Evolutionary conservation across 23 red algal genomes (phyloP), one percentile per base, ranked within the genome.

Genomic region (Gracilaria caudata): DNA sequence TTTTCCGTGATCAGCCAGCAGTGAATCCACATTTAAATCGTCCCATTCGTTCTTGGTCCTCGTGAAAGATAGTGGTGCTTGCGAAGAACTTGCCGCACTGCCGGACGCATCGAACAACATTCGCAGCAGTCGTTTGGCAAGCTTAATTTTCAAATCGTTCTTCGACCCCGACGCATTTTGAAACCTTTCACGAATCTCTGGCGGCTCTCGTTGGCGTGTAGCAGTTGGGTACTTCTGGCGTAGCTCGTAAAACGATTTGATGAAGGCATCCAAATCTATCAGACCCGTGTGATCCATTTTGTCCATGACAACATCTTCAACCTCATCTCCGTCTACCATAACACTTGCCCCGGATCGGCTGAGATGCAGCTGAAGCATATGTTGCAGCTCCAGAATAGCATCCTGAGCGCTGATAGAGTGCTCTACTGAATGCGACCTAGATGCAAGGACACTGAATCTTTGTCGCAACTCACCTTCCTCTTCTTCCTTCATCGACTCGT

Each of bases 231-330:
- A 29, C 33, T 35, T 65, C 60, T 45, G 4, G 11, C 43, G 43
- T 11, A 65, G 60, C 60, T 29, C 33, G 60, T 65, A 13, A 65
- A 7, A 65, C 26, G 60, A 29, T 29, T 65, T 65, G 13, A 65
- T 13, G 13, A 65, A 65, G 5, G 60, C 60, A 13, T 65, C 33
- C 60, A 32, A 4, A 35, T 65, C 60, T 7, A 65, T 4, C 26
- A 29, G 13, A 65, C 60, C 13, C 5, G 60, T 35, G 25, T 32
- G 26, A 65, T 29, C 60, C 60, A 65, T 65, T 65, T 35, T 5
- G 4, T 65, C 60, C 60, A 65, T 65, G 60, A 65, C 60, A 65
- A 65, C 60, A 4, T 65, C 60, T 35, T 65, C 60, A 8, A 65
- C 13, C 4, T 8, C 60, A 65, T 65, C 60, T 4, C 4, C 33